Evolutionary conservation across 208 protist genomes (phyloP), one percentile per base, ranked within the genome.

Genomic region (Leishmania gerbilli): DNA sequence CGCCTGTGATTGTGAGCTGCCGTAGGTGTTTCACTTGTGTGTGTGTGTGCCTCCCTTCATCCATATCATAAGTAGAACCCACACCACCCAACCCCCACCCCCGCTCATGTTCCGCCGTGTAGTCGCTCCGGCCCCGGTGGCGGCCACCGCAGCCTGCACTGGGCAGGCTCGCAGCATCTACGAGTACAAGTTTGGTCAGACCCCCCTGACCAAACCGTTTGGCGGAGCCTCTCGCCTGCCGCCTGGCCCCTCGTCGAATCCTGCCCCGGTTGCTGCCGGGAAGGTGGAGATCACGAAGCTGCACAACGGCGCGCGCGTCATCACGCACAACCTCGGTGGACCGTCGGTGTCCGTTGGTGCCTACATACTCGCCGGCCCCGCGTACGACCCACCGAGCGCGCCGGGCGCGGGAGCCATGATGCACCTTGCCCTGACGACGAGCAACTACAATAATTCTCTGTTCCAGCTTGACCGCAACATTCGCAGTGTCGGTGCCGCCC

Each of bases 381-480:
- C 68, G 40, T 98, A 95, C 85, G 95, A 98, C 87, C 92, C 95
- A 21, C 71, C 87, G 31, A 84, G 71, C 37, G 90, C 84, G 81
- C 95, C 95, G 9, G 95, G 95, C 64, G 78, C 91, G 19, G 88
- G 89, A 45, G 87, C 88, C 56, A 85, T 98, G 79, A 85, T 98
- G 89, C 95, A 96, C 85, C 82, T 91, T 19, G 90, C 91, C 0
- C 86, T 98, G 53, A 95, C 93, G 27, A 93, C 89, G 74, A 94
- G 89, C 76, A 97, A 95, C 87, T 95, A 88, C 85, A 92, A 95
- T 81, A 94, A 95, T 83, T 88, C 91, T 0, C 90, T 95, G 60
- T 96, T 95, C 80, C 91, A 95, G 89, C 82, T 97, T 17, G 91
- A 97, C 81, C 91, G 92, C 76, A 93, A 93, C 83, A 91, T 96